phyloP scores from a whole-genome alignment of 169 alveolate species.

The Cryptosporidium felis region DNA sequence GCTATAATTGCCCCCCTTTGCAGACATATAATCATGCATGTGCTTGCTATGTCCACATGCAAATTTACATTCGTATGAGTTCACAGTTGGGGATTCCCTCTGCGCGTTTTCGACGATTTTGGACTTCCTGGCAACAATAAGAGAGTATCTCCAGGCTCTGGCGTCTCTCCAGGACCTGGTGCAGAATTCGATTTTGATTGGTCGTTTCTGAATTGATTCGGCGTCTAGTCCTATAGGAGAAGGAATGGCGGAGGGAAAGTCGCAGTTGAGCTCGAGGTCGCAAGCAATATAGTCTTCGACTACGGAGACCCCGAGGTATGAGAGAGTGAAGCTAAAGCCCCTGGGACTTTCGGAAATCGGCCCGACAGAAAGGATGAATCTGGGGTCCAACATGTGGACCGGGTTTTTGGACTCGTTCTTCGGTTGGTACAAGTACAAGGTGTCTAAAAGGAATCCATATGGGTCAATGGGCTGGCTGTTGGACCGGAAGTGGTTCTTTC shows the following conservation, averaged over 20 bases:
- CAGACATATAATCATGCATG: neutral
- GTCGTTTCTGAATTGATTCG: neutral
- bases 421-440: constrained; percentile 49
- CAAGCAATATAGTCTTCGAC: constrained; percentile 28
- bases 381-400: constrained; percentile 42
- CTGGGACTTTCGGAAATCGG: constrained; percentile 16
- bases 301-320: neutral
- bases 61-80: neutral
- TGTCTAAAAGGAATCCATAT: constrained; percentile 39
- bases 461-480: constrained; percentile 12
- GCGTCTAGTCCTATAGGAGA: neutral
- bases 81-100: neutral
- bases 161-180: constrained; percentile 72
- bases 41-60: neutral
- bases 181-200: constrained; percentile 33
- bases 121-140: constrained; percentile 56
- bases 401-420: constrained; percentile 66
- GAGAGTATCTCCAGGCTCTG: constrained; percentile 67
- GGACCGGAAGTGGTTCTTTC: neutral
- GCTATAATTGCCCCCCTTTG: neutral
- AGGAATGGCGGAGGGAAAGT: constrained; percentile 33
- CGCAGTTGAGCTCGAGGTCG: constrained; percentile 15
- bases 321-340: constrained; percentile 37
- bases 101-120: constrained; percentile 1
- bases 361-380: constrained; percentile 21